Base-by-base conservation (phyloP, 78 protist species). In the Polysphondylium violaceum region DNA sequence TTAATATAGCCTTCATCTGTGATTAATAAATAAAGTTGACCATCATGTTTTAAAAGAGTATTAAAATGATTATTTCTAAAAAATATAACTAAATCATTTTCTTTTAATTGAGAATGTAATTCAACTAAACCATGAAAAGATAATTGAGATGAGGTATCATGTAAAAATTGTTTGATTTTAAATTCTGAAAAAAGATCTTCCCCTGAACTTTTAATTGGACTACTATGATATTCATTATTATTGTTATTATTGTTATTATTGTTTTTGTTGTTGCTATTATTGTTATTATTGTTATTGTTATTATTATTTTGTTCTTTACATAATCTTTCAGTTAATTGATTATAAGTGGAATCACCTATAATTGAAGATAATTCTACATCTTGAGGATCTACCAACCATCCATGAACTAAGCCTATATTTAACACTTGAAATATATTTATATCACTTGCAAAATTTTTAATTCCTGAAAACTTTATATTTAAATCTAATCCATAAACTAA, bases 51-150 rank as follows among this genome's bases (percentile, higher is more conserved):
- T 29, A 65, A 41, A 47, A 94, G 25, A 0, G 94, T 89, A 21
- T 74, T 60, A 31, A 94, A 94, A 69, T 94, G 94, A 63, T 94
- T 94, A 27, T 86, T 86, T 87, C 95, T 65, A 72, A 93, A 93
- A 63, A 93, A 93, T 60, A 93, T 87, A 35, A 59, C 67, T 6
- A 93, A 59, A 16, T 63, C 61, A 6, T 50, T 64, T 6, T 92
- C 95, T 21, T 53, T 56, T 16, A 92, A 14, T 27, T 71, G 25
- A 11, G 88, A 40, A 59, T 92, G 92, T 17, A 92, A 40, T 47
- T 92, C 87, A 71, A 25, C 65, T 21, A 92, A 40, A 41, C 95
- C 95, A 38, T 92, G 95, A 29, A 44, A 92, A 0, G 93, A 75
- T 3, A 92, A 50, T 36, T 92, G 95, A 7, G 88, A 75, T 11